Base-by-base conservation (phyloP, 768 basidiomycete species). In the Leccinum longicurvipes region DNA sequence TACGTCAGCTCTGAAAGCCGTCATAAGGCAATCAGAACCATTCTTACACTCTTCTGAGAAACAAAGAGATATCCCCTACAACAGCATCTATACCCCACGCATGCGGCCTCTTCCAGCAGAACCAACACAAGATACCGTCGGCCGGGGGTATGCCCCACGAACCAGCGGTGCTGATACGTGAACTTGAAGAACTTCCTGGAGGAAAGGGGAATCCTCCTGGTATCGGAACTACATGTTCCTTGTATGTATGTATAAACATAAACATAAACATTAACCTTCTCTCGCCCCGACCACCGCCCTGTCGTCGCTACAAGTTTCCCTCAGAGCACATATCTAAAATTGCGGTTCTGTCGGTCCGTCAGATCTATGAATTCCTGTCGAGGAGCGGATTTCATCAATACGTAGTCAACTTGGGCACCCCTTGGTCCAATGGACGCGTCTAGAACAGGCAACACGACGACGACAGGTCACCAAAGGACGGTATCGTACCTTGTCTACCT, bases 271-370 rank as follows among this genome's bases (percentile, higher is more conserved):
- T 31, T 12, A 14, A 12, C 31, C 14, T 31, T 31, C 12, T 31
- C 31, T 12, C 12, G 1, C 14, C 31, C 14, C 12, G 31, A 31
- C 12, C 28, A 29, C 28, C 28, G 11, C 11, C 8, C 9, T 29
- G 28, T 28, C 7, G 27, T 9, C 11, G 29, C 29, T 14, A 31
- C 12, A 31, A 31, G 12, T 31, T 14, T 12, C 12, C 31, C 32
- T 32, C 69, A 87, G 55, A 88, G 70, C 27, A 88, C 84, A 62
- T 88, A 89, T 72, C 88, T 76, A 71, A 86, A 89, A 51, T 87
- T 85, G 12, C 81, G 77, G 61, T 89, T 89, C 66, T 89, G 83
- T 28, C 71, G 74, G 63, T 90, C 88, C 1, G 88, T 90, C 61
- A 89, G 70, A 63, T 90, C 88, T 70, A 87, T 67, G 66, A 82